Conservation (phyloP, 768 basidiomycete species). For the Lactifluus piperatus region DNA sequence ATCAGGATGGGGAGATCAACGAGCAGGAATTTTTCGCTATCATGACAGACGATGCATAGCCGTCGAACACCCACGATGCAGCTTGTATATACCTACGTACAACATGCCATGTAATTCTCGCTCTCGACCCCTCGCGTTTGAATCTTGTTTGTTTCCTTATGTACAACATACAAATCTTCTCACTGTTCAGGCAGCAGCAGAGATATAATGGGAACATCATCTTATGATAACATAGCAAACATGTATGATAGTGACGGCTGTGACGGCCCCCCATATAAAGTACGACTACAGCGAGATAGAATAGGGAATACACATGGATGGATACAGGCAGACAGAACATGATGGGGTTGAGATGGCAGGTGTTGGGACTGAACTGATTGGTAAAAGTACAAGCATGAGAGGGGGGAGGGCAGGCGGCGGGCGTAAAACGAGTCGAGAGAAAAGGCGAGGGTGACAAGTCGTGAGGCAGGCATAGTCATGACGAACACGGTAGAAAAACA, state of each 20-base stretch:
- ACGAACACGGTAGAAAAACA: not conserved
- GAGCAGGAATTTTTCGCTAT: slow-evolving; percentile 95
- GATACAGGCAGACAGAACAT: slow-evolving; percentile 12
- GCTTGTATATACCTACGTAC: not conserved
- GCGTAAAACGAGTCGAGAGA: not conserved
- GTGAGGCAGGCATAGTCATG: slow-evolving; percentile 13
- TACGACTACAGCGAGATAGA: slow-evolving; percentile 19
- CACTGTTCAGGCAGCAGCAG: not conserved
- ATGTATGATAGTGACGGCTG: slow-evolving; percentile 7
- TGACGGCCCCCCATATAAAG: slow-evolving; percentile 9
- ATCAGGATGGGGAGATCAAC: slow-evolving; percentile 96
- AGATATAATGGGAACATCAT: not conserved
- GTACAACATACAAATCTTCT: not conserved
- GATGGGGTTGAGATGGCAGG: not conserved
- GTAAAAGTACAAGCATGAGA: slow-evolving; percentile 19
- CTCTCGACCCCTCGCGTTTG: not conserved
- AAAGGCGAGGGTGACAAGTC: not conserved
- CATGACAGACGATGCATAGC: slow-evolving; percentile 85
- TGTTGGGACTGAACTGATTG: slow-evolving; percentile 3
- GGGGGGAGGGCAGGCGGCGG: not conserved
- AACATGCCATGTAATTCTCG: not conserved
- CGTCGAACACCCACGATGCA: not conserved
- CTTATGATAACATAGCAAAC: slow-evolving; percentile 6
- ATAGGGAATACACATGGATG: slow-evolving; percentile 21
- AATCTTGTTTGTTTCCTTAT: not conserved